Evolutionary conservation across 2,329 filamentous ascomycete genomes (phyloP).

Genomic region (Samsoniella hepiali): DNA sequence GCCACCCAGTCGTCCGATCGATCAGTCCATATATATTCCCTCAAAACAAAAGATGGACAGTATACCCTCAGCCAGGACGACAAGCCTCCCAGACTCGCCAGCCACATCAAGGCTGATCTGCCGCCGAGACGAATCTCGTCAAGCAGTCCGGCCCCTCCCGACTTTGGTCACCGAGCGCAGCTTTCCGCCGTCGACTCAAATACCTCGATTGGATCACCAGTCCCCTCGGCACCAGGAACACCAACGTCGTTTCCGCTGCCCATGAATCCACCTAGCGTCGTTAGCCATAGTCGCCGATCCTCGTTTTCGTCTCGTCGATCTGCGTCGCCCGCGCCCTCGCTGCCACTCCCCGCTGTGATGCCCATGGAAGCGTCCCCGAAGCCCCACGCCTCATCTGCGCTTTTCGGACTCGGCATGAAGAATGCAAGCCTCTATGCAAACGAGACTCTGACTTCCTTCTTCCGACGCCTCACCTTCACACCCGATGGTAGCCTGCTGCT

Average conservation of each 20-base stretch:
- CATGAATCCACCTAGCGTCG: conserved; percentile 90
- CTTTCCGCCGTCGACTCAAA: conserved; percentile 53
- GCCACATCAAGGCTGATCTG: conserved; percentile 79
- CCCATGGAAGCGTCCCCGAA: conserved; percentile 87
- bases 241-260: conserved; percentile 84
- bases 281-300: conserved; percentile 89
- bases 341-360: conserved; percentile 94
- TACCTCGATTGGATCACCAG: conserved; percentile 70
- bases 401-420: conserved; percentile 60
- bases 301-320: conserved; percentile 89
- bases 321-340: conserved; percentile 85
- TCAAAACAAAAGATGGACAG: conserved; percentile 94
- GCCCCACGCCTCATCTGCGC: conserved; percentile 56
- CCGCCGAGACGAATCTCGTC: conserved; percentile 86
- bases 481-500: conserved; percentile 92
- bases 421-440: conserved; percentile 94
- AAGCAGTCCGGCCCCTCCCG: conserved; percentile 85
- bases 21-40: conserved; percentile 93
- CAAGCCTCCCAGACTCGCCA: conserved; percentile 76
- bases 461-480: conserved; percentile 87
- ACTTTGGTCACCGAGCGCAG: conserved; percentile 66
- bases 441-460: conserved; percentile 95
- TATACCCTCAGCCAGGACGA: conserved; percentile 71
- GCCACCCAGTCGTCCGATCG: conserved; percentile 97
- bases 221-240: conserved; percentile 87